Evolutionary conservation across 805 yeast genomes (phyloP).

Genomic region (Lachancea mirantina): DNA sequence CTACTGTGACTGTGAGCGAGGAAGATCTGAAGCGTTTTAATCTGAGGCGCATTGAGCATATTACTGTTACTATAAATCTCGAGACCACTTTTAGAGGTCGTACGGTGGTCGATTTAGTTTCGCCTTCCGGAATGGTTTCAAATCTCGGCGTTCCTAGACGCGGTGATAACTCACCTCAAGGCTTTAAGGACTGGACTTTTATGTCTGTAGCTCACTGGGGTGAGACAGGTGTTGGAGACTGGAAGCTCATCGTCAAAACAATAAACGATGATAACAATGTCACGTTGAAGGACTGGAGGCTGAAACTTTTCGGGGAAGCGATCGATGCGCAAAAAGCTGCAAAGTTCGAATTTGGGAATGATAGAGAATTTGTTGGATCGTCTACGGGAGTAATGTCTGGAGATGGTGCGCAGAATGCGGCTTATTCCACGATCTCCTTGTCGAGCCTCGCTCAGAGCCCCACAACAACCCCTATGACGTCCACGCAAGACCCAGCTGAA

Average conservation of each 20-base stretch:
- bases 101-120: constrained; percentile 53
- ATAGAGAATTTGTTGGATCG: constrained; percentile 23
- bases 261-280: constrained; percentile 33
- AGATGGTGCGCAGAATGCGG: neutral
- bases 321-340: constrained; percentile 57
- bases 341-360: constrained; percentile 41
- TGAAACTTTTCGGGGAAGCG: constrained; percentile 77
- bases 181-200: constrained; percentile 80
- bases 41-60: constrained; percentile 73
- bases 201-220: constrained; percentile 99
- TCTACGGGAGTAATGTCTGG: constrained; percentile 4
- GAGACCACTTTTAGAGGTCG: constrained; percentile 61
- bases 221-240: constrained; percentile 79
- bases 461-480: constrained; percentile 5
- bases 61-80: constrained; percentile 72
- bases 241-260: constrained; percentile 66
- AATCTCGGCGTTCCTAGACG: constrained; percentile 63
- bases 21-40: constrained; percentile 49
- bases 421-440: constrained; percentile 6
- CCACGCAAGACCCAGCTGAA: neutral
- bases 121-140: constrained; percentile 73
- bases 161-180: constrained; percentile 47
- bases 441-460: too few relatives aligned
- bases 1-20: constrained; percentile 39
- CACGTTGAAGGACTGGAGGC: constrained; percentile 59